Conservation (phyloP, 192 early-diverging fungal species). For the Backusella sp. region DNA sequence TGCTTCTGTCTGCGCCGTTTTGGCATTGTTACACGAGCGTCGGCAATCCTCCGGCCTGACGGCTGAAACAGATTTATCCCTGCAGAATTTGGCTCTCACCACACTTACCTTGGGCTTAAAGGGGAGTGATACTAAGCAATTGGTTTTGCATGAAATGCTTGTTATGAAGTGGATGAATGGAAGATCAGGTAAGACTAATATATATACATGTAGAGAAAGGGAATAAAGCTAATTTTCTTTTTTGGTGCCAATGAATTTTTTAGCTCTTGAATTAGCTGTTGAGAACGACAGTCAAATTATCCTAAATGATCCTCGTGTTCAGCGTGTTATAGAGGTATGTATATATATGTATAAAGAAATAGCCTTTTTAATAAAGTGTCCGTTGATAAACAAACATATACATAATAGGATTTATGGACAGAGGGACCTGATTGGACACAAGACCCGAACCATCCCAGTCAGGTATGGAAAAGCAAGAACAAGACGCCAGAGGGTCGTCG, state of each 20-base stretch:
- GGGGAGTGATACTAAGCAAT: not conserved
- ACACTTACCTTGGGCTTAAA: slow-evolving; percentile 17
- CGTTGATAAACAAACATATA: not conserved
- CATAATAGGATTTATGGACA: slow-evolving; percentile 22
- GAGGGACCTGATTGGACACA: slow-evolving; percentile 17
- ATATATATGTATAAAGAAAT: not conserved
- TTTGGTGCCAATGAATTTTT: not conserved
- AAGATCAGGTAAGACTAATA: slow-evolving; percentile 12
- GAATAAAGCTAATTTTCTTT: not conserved
- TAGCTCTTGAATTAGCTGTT: slow-evolving; percentile 31
- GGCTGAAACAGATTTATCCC: slow-evolving; percentile 13
- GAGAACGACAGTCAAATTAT: slow-evolving; percentile 17
- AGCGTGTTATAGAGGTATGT: slow-evolving; percentile 24
- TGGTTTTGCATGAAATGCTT: slow-evolving; percentile 23
- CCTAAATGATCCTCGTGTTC: slow-evolving; percentile 18
- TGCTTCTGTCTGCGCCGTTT: slow-evolving; percentile 28
- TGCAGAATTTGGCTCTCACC: slow-evolving; percentile 13
- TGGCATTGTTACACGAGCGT: slow-evolving; percentile 23
- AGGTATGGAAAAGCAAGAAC: slow-evolving; percentile 5
- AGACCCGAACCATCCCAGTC: slow-evolving; percentile 21
- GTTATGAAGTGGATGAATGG: slow-evolving; percentile 8
- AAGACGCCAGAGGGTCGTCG: not conserved
- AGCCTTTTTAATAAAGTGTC: not conserved
- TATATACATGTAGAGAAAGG: not conserved
- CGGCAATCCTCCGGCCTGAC: slow-evolving; percentile 2